A percentile compares a stretch with the other conserved stretches of the same genome.
phyloP scores from a whole-genome alignment of 495 filamentous ascomycete species.

The Xylaria longipes region DNA sequence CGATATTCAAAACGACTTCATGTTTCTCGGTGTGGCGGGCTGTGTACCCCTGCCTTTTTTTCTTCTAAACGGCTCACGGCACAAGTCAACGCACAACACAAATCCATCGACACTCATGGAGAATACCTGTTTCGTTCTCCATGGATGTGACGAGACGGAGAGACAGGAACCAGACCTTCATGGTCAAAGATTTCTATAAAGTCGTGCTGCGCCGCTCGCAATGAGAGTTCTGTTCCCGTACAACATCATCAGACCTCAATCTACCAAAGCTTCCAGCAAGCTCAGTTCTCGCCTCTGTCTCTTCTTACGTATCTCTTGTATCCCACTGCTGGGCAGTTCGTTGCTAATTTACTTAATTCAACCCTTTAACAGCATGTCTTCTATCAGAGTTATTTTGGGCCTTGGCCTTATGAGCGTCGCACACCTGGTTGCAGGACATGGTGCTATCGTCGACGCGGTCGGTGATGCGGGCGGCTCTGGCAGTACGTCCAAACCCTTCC shows the following conservation, averaged over 20 bases:
- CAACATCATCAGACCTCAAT: constrained; percentile 4
- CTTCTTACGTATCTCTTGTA: constrained; percentile 14
- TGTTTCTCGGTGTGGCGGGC: constrained; percentile 1
- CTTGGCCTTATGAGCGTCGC: constrained; percentile 41
- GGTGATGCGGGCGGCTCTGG: constrained; percentile 58
- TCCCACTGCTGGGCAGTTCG: constrained; percentile 44
- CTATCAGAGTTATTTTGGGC: constrained; percentile 39
- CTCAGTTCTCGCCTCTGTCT: constrained; percentile 8
- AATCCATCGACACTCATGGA: not conserved
- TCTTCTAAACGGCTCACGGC: not conserved
- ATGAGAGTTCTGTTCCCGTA: constrained; percentile 10
- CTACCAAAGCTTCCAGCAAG: constrained; percentile 32
- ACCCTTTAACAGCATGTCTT: constrained; percentile 39
- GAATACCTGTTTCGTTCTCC: not conserved
- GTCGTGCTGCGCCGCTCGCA: constrained; percentile 12
- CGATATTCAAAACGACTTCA: constrained; percentile 19
- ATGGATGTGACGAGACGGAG: not conserved
- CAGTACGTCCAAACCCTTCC: constrained; percentile 33
- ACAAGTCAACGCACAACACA: not conserved
- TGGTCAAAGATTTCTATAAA: constrained; percentile 33
- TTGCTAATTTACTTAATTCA: constrained; percentile 22
- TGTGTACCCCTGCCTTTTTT: constrained; percentile 6
- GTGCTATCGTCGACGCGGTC: constrained; percentile 54
- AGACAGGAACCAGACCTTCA: not conserved
- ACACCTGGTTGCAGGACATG: constrained; percentile 53